Conservation (phyloP, 2,329 filamentous ascomycete species). For the Balansia obtecta region DNA sequence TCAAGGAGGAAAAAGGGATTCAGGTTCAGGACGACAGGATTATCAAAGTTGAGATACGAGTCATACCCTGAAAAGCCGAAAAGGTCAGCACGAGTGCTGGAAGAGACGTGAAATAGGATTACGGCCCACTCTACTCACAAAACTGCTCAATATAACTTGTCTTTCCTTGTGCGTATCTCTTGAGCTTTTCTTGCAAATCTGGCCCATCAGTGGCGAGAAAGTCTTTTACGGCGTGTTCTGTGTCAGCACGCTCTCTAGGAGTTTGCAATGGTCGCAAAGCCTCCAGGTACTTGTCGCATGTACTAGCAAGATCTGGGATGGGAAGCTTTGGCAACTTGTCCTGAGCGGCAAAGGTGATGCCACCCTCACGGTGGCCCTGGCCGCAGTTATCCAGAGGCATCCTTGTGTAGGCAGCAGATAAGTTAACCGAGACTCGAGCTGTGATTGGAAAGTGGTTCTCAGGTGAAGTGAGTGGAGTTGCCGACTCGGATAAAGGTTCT, state of each 20-base stretch:
- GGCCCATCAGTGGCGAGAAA: conserved; percentile 75
- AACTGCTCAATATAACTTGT: conserved; percentile 98
- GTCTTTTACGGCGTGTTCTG: conserved; percentile 64
- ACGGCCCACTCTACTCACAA: conserved; percentile 47
- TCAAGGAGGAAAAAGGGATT: conserved; percentile 97
- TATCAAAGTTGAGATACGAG: conserved; percentile 95
- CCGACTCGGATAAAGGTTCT: conserved; percentile 20
- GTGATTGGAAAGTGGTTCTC: conserved; percentile 17
- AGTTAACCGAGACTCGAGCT: conserved; percentile 8
- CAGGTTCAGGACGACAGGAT: conserved; percentile 90
- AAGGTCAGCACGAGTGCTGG: conserved; percentile 6
- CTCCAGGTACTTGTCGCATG: conserved; percentile 67
- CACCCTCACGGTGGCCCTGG: conserved; percentile 39
- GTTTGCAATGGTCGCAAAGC: conserved; percentile 73
- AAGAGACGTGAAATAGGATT: not conserved
- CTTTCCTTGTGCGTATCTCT: conserved; percentile 79
- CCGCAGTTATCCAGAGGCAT: conserved; percentile 31
- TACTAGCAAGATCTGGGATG: conserved; percentile 74
- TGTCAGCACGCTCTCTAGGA: conserved; percentile 71
- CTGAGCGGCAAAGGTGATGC: conserved; percentile 81
- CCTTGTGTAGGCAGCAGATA: conserved; percentile 24
- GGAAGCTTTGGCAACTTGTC: conserved; percentile 84
- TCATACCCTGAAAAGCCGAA: conserved; percentile 64
- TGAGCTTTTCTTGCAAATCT: conserved; percentile 75
- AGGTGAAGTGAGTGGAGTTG: conserved; percentile 28